Conservation (phyloP, 371 early-diverging fungal species). For the Batkoa obscura region DNA sequence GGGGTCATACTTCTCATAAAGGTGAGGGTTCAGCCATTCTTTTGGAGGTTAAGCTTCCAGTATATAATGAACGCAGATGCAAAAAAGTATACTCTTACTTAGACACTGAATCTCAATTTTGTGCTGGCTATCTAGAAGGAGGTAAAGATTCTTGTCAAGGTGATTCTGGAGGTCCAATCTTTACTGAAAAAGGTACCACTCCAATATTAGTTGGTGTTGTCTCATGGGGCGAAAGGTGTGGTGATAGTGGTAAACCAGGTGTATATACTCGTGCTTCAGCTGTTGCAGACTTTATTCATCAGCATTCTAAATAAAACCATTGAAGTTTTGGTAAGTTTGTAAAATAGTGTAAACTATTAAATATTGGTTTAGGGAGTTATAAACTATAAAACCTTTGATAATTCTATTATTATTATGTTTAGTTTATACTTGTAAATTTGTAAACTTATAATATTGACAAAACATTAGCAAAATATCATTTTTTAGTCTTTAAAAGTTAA, state of each 20-base stretch:
- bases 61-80: background rate
- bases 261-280: background rate
- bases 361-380: too few species aligned
- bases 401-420: too few species aligned
- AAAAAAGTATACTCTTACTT: background rate
- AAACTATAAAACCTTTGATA: too few species aligned
- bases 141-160: slow-evolving; percentile 1
- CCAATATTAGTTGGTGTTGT: background rate
- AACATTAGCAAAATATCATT: too few species aligned
- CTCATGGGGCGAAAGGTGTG: background rate
- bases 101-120: background rate
- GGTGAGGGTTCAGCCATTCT: background rate
- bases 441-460: too few species aligned
- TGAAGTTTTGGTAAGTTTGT: too few species aligned
- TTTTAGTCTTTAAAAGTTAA: too few species aligned
- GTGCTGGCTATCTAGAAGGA: background rate
- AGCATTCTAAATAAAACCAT: too few species aligned
- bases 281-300: too few species aligned
- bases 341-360: too few species aligned
- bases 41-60: background rate
- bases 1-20: background rate
- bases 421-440: too few species aligned
- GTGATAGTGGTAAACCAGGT: background rate
- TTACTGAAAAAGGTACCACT: background rate
- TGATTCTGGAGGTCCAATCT: slow-evolving; percentile 5